A percentile compares a stretch with the other conserved stretches of the same genome.
Conservation (phyloP, 129 eudicot genomes). For the Helichrysum umbraculigerum region DNA sequence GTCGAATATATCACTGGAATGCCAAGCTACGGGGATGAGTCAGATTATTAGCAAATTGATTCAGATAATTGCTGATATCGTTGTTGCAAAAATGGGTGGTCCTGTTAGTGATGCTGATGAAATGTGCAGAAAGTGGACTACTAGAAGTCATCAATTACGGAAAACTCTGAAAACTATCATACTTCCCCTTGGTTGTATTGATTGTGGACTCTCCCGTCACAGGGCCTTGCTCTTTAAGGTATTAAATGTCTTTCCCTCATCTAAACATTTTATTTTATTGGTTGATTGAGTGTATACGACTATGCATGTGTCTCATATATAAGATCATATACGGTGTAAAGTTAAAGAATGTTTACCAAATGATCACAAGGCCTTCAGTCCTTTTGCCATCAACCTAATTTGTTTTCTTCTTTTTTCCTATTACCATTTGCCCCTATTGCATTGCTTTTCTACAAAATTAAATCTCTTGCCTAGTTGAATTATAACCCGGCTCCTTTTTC, state of each 20-base stretch:
- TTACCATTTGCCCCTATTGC: not conserved
- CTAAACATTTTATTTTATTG: conserved; percentile 12
- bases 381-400: not conserved
- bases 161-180: conserved; percentile 55
- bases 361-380: not conserved
- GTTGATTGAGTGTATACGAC: not conserved
- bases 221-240: conserved; percentile 97
- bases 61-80: conserved; percentile 69
- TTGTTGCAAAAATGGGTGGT: conserved; percentile 92
- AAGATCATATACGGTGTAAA: too few species aligned
- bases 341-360: not conserved
- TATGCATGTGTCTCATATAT: not conserved
- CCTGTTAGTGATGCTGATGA: conserved; percentile 87
- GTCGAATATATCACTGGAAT: conserved; percentile 47
- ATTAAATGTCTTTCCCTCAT: conserved; percentile 23
- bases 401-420: not conserved
- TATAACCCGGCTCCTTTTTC: not conserved
- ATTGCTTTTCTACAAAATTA: not conserved
- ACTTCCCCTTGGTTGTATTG: conserved; percentile 88
- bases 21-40: conserved; percentile 43
- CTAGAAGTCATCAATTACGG: conserved; percentile 55
- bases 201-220: conserved; percentile 95
- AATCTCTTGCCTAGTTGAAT: not conserved
- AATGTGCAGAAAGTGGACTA: conserved; percentile 68
- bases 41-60: conserved; percentile 50